phyloP scores from a whole-genome alignment of 345 rosid species.

The Schrenkiella parvula region DNA sequence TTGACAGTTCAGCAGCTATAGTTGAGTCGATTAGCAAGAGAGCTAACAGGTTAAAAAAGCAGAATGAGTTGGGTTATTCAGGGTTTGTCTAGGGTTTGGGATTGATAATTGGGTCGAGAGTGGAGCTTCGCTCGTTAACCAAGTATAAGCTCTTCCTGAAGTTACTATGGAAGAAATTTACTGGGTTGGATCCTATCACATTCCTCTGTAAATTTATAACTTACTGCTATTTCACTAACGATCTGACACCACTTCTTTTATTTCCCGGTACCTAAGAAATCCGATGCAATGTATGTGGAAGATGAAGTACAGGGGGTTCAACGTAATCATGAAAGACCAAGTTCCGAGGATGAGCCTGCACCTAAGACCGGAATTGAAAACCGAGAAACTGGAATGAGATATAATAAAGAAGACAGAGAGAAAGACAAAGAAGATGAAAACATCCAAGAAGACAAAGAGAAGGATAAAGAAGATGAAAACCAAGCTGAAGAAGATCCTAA shows the following conservation, averaged over 20 bases:
- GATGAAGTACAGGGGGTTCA: constrained; percentile 40
- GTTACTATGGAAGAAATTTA: not conserved
- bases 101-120: not conserved
- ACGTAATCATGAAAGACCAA: constrained; percentile 36
- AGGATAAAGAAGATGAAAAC: constrained; percentile 25
- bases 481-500: constrained; percentile 51
- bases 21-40: not conserved
- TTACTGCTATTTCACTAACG: not conserved
- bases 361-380: constrained; percentile 26
- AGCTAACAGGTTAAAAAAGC: not conserved
- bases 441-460: not conserved
- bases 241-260: not conserved
- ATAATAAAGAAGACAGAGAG: constrained; percentile 15
- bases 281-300: constrained; percentile 36
- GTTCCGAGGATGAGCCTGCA: constrained; percentile 27
- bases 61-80: not conserved
- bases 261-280: constrained; percentile 26
- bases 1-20: not conserved
- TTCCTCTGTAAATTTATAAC: not conserved
- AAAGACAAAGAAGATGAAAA: constrained; percentile 27
- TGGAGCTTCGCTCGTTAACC: not conserved
- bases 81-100: not conserved
- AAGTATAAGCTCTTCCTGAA: not conserved
- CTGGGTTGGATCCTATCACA: not conserved
- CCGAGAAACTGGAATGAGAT: constrained; percentile 29